A percentile compares a stretch with the other conserved stretches of the same genome.
phyloP scores from a whole-genome alignment of 805 yeast species.

The Cyberlindnera xylosilytica region DNA sequence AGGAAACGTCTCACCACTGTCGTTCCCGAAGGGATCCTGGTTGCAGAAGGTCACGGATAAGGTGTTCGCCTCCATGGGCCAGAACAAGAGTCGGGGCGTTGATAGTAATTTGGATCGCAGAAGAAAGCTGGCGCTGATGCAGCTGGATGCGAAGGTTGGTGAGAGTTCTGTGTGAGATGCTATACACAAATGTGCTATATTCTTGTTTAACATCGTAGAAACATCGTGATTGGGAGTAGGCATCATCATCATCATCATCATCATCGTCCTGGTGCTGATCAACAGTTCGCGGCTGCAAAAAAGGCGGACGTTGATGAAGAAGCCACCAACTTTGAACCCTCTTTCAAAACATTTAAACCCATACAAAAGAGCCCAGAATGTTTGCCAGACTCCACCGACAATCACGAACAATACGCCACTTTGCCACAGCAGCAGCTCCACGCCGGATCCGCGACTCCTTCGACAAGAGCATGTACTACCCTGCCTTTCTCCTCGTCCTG shows the following conservation, averaged over 20 bases:
- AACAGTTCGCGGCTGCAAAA: too few relatives aligned
- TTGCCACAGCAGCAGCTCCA: neutral
- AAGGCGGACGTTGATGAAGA: too few relatives aligned
- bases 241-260: too few relatives aligned
- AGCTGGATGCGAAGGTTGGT: slow-evolving; percentile 28
- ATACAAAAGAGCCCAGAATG: too few relatives aligned
- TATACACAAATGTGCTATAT: too few relatives aligned
- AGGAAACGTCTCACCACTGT: slow-evolving; percentile 32
- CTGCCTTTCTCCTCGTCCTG: slow-evolving; percentile 39
- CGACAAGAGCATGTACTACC: slow-evolving; percentile 35
- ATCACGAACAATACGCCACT: neutral
- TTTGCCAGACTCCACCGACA: neutral
- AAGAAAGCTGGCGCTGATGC: slow-evolving; percentile 39
- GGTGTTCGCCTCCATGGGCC: slow-evolving; percentile 1
- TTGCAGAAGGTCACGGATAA: slow-evolving; percentile 16
- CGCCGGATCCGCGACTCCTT: slow-evolving; percentile 20
- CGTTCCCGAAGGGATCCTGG: slow-evolving; percentile 19
- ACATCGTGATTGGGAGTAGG: too few relatives aligned
- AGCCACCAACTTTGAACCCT: too few relatives aligned
- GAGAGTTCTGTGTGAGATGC: neutral
- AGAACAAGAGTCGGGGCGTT: neutral
- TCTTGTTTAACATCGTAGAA: too few relatives aligned
- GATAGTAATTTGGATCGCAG: slow-evolving; percentile 33
- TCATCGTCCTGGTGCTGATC: too few relatives aligned
- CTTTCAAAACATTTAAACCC: too few relatives aligned